Conservation (phyloP, 2,329 filamentous ascomycete species). For the Aspergillus sp. region DNA sequence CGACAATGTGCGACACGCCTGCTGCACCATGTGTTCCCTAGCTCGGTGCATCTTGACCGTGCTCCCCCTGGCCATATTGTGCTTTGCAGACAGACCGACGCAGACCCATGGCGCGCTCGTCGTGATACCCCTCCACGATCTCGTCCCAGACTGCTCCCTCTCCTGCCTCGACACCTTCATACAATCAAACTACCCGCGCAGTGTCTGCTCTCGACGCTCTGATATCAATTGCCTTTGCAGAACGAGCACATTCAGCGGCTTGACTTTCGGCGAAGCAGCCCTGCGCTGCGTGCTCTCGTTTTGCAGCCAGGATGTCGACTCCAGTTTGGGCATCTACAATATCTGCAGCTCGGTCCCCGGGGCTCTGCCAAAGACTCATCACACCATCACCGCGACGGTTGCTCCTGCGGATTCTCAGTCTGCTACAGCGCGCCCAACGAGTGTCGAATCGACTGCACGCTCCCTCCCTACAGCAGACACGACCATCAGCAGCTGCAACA, state of each 20-base stretch:
- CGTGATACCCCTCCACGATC: conserved; percentile 25
- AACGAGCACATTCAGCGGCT: conserved; percentile 49
- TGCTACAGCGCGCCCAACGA: neutral
- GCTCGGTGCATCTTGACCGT: conserved; percentile 18
- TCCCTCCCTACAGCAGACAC: conserved; percentile 2
- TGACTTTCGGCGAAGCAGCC: conserved; percentile 63
- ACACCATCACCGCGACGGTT: conserved; percentile 28
- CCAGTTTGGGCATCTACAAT: conserved; percentile 38
- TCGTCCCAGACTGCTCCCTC: conserved; percentile 51
- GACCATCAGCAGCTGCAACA: conserved; percentile 1
- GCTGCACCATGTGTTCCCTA: conserved; percentile 27
- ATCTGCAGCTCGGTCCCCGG: conserved; percentile 46
- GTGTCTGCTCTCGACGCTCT: conserved; percentile 41
- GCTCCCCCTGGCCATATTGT: conserved; percentile 14
- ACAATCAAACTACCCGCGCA: conserved; percentile 46
- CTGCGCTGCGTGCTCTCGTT: conserved; percentile 55
- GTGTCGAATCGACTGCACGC: neutral
- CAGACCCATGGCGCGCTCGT: conserved; percentile 10
- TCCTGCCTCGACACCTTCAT: conserved; percentile 56
- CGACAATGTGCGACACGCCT: conserved; percentile 14
- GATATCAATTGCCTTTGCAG: conserved; percentile 57
- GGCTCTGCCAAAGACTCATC: conserved; percentile 25
- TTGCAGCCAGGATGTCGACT: conserved; percentile 43
- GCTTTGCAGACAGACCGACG: conserved; percentile 14
- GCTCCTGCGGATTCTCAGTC: conserved; percentile 10